Evolutionary conservation across 768 basidiomycete species (phyloP), one percentile per base, ranked within the genome.

Genomic region (Tricholoma bakamatsutake): DNA sequence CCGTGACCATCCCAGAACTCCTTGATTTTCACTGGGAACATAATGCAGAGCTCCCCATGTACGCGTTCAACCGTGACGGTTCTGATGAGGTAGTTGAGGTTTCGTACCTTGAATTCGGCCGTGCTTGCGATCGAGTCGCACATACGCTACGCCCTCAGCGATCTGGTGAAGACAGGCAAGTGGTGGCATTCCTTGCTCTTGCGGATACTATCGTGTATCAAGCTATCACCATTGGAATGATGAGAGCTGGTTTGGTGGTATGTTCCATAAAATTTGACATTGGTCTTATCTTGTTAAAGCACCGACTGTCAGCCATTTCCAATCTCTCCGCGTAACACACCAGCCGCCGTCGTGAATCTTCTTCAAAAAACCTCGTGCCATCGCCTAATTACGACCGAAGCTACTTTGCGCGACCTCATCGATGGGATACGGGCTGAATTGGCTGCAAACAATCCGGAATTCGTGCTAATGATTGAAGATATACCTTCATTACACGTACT

Each of bases 281-380:
- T 24, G 21, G 21, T 24, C 21, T 24, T 24, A 24, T 24, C 21
- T 24, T 24, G 21, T 24, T 24, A 3, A 24, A 24, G 21, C 21
- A 3, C 3, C 5, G 31, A 8, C 2, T 33, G 31, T 4, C 31
- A 76, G 76, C 73, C 75, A 13, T 73, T 71, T 53, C 69, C 69
- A 1, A 75, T 76, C 46, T 74, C 72, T n/a, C 71, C 71, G 27
- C 67, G 72, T 6, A 71, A 71, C 50, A 70, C 72, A 0, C 62
- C 74, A 0, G 65, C 65, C 2, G 73, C 67, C 0, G 62, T 73
- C 33, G 57, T 71, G 31, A 62, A 70, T 30, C 62, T 77, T 31
- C 60, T 80, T 50, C 67, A 63, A 43, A 67, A 72, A 54, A 69
- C 73, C 1, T 65, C 64, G 27, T 78, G 71, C 40, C 71, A 66